Percentiles rank a stretch among this genome's conserved stretches.
These are phyloP conservation scores for Quambalaria eucalypti DNA, from an alignment of 1,284 basidiomycete species.

Conservation along the genomic window DNA sequence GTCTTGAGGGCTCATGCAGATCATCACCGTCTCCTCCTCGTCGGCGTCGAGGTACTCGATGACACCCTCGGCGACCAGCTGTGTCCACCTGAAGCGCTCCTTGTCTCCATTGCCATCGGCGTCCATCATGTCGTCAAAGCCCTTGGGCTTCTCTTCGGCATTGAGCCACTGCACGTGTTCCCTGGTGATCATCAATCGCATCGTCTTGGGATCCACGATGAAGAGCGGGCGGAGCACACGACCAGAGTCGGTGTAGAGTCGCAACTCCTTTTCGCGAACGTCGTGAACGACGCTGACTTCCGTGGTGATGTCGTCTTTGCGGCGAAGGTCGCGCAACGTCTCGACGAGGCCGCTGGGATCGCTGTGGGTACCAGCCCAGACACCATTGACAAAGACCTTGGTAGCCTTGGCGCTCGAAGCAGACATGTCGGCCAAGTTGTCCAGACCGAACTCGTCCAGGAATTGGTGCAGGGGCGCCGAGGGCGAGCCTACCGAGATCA, in stretches of 20 bases:
- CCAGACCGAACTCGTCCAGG: slow-evolving; percentile 80
- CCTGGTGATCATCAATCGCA: slow-evolving; percentile 66
- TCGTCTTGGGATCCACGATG: slow-evolving; percentile 76
- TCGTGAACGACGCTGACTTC: slow-evolving; percentile 96
- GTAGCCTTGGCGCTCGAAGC: slow-evolving; percentile 52
- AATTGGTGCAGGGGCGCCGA: slow-evolving; percentile 97
- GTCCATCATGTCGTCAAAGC: slow-evolving; percentile 1
- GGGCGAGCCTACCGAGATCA: slow-evolving; percentile 92
- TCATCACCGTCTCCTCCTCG: slow-evolving; percentile 99
- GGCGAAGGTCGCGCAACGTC: slow-evolving; percentile 80
- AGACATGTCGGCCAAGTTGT: slow-evolving; percentile 40
- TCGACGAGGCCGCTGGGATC: slow-evolving; percentile 84
- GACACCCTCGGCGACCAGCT: slow-evolving; percentile 75
- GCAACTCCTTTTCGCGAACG: slow-evolving; percentile 87
- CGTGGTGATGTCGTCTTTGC: slow-evolving; percentile 89
- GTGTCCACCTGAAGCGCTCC: slow-evolving; percentile 63
- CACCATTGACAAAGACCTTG: slow-evolving; percentile 98
- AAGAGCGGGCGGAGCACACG: slow-evolving; percentile 93
- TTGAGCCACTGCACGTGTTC: slow-evolving; percentile 70
- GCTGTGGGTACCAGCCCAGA: slow-evolving; percentile 99
- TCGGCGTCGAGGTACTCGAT: slow-evolving; percentile 95
- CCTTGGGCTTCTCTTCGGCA: slow-evolving; percentile 51
- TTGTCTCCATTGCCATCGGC: slow-evolving; percentile 6
- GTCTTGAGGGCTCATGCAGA: slow-evolving; percentile 95
- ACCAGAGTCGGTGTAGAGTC: slow-evolving; percentile 91